These are phyloP conservation scores for Lasiodiplodia sp. DNA, from an alignment of 2,329 filamentous ascomycete species.

Conservation along the genomic window DNA sequence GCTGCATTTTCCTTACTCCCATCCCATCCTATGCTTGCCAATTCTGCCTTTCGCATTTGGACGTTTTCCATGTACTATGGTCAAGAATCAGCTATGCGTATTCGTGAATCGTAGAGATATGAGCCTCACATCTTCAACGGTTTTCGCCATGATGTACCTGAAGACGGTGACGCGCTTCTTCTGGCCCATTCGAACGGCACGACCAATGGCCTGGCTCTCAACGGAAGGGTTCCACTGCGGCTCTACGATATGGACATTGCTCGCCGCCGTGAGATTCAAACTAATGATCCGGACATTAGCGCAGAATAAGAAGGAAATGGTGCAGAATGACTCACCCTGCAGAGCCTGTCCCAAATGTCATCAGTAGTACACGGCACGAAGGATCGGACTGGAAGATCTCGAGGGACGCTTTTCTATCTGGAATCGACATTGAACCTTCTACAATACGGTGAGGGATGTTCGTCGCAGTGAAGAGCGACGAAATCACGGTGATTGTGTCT, in stretches of 20 bases:
- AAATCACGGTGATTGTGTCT: neutral
- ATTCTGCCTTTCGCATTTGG: neutral
- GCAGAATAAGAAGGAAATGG: too few relatives aligned
- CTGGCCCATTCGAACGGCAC: constrained; percentile 38
- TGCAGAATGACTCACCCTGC: constrained; percentile 29
- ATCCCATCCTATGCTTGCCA: neutral
- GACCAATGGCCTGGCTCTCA: constrained; percentile 40
- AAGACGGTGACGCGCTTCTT: constrained; percentile 35
- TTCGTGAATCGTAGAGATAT: neutral
- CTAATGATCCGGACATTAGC: neutral
- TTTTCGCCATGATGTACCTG: constrained; percentile 39
- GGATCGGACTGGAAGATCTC: constrained; percentile 32
- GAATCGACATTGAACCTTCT: constrained; percentile 33
- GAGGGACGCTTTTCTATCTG: constrained; percentile 32
- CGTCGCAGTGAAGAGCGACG: neutral
- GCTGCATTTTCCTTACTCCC: neutral
- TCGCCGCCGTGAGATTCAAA: constrained; percentile 35
- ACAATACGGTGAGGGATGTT: constrained; percentile 27
- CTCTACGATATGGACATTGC: constrained; percentile 37
- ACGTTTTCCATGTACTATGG: neutral
- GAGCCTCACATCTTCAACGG: constrained; percentile 36
- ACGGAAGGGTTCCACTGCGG: constrained; percentile 44
- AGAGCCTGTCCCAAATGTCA: constrained; percentile 38
- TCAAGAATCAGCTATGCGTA: neutral
- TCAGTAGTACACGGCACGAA: constrained; percentile 35